Evolutionary conservation across 1,139 yeast species (phyloP).

Genomic region (Geotrichum phurueaensis): DNA sequence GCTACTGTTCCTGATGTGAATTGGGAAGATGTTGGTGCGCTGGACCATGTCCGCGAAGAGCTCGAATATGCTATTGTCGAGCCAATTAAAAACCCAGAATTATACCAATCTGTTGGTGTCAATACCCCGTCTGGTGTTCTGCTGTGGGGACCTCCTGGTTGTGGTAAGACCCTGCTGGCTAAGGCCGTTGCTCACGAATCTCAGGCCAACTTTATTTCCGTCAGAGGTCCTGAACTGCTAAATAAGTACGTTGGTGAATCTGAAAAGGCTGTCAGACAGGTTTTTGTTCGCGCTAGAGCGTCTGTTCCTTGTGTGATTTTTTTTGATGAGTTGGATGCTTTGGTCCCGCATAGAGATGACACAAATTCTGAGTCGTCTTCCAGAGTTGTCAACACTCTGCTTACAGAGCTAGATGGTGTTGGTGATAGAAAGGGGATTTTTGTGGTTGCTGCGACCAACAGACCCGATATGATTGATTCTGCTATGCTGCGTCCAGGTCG

Average conservation of each 20-base stretch:
- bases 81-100: conserved; percentile 88
- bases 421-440: conserved; percentile 89
- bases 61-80: conserved; percentile 96
- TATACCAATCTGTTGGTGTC: conserved; percentile 85
- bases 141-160: conserved; percentile 99
- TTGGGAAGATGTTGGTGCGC: conserved; percentile 93
- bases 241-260: conserved; percentile 97
- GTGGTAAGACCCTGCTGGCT: conserved; percentile 93
- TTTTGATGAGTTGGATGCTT: conserved; percentile 92
- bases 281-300: conserved; percentile 88
- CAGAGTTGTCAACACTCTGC: conserved; percentile 86
- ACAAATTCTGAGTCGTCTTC: conserved; percentile 82
- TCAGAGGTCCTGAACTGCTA: conserved; percentile 89
- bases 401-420: conserved; percentile 91
- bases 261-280: conserved; percentile 91
- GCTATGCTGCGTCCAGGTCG: conserved; percentile 98
- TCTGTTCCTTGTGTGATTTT: conserved; percentile 93
- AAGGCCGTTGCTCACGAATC: conserved; percentile 98
- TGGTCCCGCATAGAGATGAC: conserved; percentile 90
- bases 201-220: conserved; percentile 88
- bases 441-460: conserved; percentile 93
- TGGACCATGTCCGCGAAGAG: conserved; percentile 73
- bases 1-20: conserved; percentile 98
- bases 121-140: conserved; percentile 96
- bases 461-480: conserved; percentile 98